A percentile compares a stretch with the other conserved stretches of the same genome.
Evolutionary conservation across 441 rosid genomes (phyloP).

Genomic region (Populus hybrid): DNA sequence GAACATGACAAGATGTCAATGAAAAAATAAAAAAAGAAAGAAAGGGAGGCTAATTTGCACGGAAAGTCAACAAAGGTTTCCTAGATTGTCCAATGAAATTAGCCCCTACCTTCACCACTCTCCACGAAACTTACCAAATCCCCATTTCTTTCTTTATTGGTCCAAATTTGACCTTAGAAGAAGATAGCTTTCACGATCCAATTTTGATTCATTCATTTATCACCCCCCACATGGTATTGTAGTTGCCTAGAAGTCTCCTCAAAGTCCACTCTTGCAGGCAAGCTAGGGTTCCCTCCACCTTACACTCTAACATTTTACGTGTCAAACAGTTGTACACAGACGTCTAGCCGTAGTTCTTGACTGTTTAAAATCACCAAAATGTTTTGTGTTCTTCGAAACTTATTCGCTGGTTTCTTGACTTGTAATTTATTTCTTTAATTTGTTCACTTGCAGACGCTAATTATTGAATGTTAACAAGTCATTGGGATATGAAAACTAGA

Average conservation of each 20-base stretch:
- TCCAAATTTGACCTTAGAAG: slow-evolving; percentile 18
- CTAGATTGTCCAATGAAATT: slow-evolving; percentile 13
- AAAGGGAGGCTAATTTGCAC: not conserved
- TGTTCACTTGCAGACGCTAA: not conserved
- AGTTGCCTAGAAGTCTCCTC: slow-evolving; percentile 30
- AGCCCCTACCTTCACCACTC: not conserved
- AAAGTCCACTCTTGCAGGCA: slow-evolving; percentile 18
- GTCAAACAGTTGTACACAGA: slow-evolving; percentile 21
- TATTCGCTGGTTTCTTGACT: not conserved
- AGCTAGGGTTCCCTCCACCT: not conserved
- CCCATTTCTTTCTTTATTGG: not conserved
- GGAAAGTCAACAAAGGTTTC: slow-evolving; percentile 33
- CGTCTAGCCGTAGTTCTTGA: slow-evolving; percentile 42
- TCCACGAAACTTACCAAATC: slow-evolving; percentile 18
- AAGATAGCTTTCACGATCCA: not conserved
- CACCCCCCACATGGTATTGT: slow-evolving; percentile 10
- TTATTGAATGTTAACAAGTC: not conserved
- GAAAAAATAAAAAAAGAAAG: not conserved
- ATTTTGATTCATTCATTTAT: not conserved
- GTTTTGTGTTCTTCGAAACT: not conserved
- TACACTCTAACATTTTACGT: slow-evolving; percentile 17
- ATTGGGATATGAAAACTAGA: not conserved
- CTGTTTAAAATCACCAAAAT: slow-evolving; percentile 2
- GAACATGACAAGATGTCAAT: slow-evolving; percentile 1
- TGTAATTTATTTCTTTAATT: not conserved